A percentile compares a stretch with the other conserved stretches of the same genome.
These are phyloP conservation scores for Aotearoamyces nothofagi DNA, from an alignment of 2,329 filamentous ascomycete species.

Conservation along the genomic window DNA sequence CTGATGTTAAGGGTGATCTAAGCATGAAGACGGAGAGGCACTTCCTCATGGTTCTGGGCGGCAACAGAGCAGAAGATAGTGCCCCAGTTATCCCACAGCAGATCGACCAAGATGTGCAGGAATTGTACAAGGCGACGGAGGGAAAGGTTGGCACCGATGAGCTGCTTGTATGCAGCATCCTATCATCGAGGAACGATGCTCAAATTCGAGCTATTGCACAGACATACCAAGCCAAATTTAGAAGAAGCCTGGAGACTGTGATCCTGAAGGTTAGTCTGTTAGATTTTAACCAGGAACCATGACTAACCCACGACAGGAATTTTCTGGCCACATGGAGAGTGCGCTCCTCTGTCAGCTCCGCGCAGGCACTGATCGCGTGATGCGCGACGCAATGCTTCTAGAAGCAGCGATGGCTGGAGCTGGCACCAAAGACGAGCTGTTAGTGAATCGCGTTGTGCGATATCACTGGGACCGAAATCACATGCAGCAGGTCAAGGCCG, in stretches of 20 bases:
- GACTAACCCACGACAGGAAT: conserved; percentile 36
- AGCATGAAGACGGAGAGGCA: conserved; percentile 76
- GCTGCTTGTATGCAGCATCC: conserved; percentile 61
- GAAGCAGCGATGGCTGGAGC: conserved; percentile 76
- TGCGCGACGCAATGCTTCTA: conserved; percentile 69
- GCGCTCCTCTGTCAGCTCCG: conserved; percentile 70
- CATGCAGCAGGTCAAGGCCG: conserved; percentile 62
- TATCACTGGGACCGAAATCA: conserved; percentile 70
- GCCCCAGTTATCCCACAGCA: conserved; percentile 57
- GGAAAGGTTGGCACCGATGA: conserved; percentile 60
- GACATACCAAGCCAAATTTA: conserved; percentile 60
- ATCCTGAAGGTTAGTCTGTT: conserved; percentile 44
- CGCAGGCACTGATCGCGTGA: conserved; percentile 63
- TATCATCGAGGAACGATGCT: conserved; percentile 61
- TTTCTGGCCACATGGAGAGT: conserved; percentile 84
- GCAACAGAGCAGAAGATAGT: conserved; percentile 62
- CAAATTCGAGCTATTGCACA: conserved; percentile 73
- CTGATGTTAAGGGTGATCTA: conserved; percentile 62
- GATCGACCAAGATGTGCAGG: conserved; percentile 58
- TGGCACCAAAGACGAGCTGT: conserved; percentile 72
- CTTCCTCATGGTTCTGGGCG: conserved; percentile 69
- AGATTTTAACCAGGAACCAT: neutral
- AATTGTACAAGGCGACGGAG: conserved; percentile 65
- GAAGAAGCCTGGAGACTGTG: conserved; percentile 52
- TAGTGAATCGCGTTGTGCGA: conserved; percentile 64